Percentiles rank a stretch among this genome's conserved stretches.
Evolutionary conservation across 768 basidiomycete genomes (phyloP).

Genomic region (Agrocybe pediades): DNA sequence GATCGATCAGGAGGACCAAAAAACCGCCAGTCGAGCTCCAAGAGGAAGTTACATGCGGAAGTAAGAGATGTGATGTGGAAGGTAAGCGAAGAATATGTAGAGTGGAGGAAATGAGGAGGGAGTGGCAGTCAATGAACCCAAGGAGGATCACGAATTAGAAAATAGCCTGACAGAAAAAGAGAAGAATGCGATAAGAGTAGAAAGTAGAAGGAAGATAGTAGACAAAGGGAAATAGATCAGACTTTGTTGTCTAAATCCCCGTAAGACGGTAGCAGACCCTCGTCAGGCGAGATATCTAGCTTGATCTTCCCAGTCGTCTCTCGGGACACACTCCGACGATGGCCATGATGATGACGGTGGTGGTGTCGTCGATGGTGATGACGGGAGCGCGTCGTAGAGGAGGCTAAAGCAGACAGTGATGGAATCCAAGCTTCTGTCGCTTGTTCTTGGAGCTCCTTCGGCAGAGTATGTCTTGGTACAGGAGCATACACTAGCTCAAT

Average conservation of each 20-base stretch:
- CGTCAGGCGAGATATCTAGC: constrained; percentile 46
- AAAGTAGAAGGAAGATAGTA: neutral
- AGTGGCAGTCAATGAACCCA: no score
- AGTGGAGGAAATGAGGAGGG: neutral
- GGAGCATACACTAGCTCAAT: constrained; percentile 68
- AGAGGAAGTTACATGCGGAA: no score
- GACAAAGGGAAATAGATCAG: neutral
- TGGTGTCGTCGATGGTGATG: constrained; percentile 15
- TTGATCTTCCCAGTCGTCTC: constrained; percentile 41
- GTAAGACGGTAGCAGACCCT: constrained; percentile 41
- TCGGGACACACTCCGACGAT: constrained; percentile 26
- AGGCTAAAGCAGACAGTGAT: constrained; percentile 21
- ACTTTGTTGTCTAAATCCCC: constrained; percentile 16
- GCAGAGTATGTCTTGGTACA: constrained; percentile 56
- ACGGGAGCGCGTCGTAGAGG: no score
- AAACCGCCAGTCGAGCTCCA: neutral
- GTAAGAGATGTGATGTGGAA: no score
- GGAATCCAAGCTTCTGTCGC: constrained; percentile 74
- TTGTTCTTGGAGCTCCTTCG: constrained; percentile 52
- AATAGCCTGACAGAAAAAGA: neutral
- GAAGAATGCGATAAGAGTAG: neutral
- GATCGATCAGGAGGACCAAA: neutral
- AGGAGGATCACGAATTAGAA: neutral
- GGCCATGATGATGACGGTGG: constrained; percentile 26
- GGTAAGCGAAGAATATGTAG: neutral